Base-by-base conservation (phyloP, 192 early-diverging fungal genomes). In the Thoreauomyces humboldtii region DNA sequence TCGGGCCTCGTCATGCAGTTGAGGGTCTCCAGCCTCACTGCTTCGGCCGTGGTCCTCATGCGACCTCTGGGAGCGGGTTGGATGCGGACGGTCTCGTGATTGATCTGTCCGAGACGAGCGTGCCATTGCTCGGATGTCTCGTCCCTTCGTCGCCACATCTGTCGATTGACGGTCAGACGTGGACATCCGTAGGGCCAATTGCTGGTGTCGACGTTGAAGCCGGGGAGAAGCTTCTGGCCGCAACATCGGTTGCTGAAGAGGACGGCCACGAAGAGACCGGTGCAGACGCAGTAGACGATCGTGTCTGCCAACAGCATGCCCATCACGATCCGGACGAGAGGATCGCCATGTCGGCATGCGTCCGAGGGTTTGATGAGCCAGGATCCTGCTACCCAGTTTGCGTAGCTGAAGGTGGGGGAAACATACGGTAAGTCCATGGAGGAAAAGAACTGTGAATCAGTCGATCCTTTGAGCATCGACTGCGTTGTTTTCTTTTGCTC, bases 161-260 rank as follows among this genome's bases (percentile, higher is more conserved):
- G n/a, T 34, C 27, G 2, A 29, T 52, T 52, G 5, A 63, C 29
- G 1, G 61, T 38, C 6, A 53, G 29, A n/a, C 51, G 29, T 4
- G 61, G 61, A 25, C 61, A 63, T 5, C 61, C 61, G 0, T 53
- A 6, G 11, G 61, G 61, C 61, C 61, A 63, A 38, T 41, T 35
- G 31, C 17, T 35, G 17, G 42, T 50, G 33, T 63, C 48, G 48
- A 63, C 61, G 31, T 36, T 36, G 19, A 63, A 21, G 4, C 50
- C 50, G 50, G 5, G 5, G 38, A 41, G n/a, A 29, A 52, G 50
- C 2, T 53, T 50, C 21, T 50, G 21, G 4, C 48, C 31, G 17
- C 31, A 44, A 24, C 42, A 52, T 22, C 61, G 42, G 61, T 63
- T 63, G 45, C 11, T 37, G 5, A 36, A 21, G 27, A 63, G 32